Base-by-base conservation (phyloP, 306 rosid species). In the Cyclanthera cordifolia region DNA sequence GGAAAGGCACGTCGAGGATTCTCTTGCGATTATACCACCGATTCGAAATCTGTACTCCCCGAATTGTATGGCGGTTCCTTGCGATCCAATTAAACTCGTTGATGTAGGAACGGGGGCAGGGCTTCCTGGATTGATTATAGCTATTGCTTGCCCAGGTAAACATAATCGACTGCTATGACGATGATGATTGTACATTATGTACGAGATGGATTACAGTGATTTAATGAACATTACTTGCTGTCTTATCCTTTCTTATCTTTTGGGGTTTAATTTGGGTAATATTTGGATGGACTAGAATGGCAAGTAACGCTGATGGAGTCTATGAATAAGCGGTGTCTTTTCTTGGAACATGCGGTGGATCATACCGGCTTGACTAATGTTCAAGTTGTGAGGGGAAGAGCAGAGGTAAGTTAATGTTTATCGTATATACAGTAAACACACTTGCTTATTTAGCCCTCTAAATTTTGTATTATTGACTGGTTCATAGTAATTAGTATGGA, bases 81-180 rank as follows among this genome's bases (percentile, higher is more conserved):
- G 51, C 37, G 66, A 86, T 1, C 75, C 65, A 43, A 54, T 89
- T 52, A 82, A 79, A 16, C 82, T 93, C 2, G 84, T 87, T 3
- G 96, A 93, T 41, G 96, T 93, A 21, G 98, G 98, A 72, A 89
- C 88, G 1, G 96, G 98, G 15, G 93, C 98, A 0, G 96, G 96
- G 5, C 91, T 93, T 72, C 98, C 96, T 0, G 98, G 95, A 60
- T 61, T 93, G 61, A 70, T 93, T 64, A 67, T 93, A n/a, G 96
- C 96, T 27, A 86, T 93, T 34, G 96, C 95, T 75, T 79, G 91
- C 74, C 95, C 98, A 20, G 96, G 96, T 92, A 74, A 59, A 53
- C 78, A 66, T 17, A 34, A 48, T 27, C n/a, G 14, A n/a, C 9
- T 13, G 32, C 17, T 61, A 32, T 37, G 50, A 61, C 12, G 68